phyloP scores from a whole-genome alignment of 2,329 filamentous ascomycete genomes.

The Nemania sp. region DNA sequence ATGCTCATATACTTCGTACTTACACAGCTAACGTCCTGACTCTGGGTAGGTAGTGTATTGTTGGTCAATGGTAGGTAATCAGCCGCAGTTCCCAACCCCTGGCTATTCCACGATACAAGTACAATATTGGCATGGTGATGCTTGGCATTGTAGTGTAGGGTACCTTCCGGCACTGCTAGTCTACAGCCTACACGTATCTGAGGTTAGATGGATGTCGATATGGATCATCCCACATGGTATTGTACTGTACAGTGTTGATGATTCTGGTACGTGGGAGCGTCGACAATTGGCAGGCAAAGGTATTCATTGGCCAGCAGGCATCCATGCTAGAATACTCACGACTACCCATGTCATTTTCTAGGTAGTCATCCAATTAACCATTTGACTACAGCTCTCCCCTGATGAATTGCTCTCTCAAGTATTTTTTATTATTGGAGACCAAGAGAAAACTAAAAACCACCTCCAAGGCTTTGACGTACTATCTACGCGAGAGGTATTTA shows the following conservation, averaged over 20 bases:
- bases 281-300: conserved; percentile 7
- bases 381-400: neutral
- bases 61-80: too few species aligned
- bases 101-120: neutral
- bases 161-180: neutral
- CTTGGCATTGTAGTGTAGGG: conserved; percentile 6
- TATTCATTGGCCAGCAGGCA: neutral
- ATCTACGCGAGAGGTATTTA: neutral
- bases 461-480: neutral
- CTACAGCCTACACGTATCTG: neutral
- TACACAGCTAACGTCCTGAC: too few species aligned
- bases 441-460: neutral
- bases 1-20: neutral
- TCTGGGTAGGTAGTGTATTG: too few species aligned
- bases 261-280: neutral
- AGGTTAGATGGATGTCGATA: conserved; percentile 16
- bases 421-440: neutral
- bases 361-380: neutral
- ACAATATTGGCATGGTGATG: neutral
- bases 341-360: neutral
- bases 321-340: neutral
- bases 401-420: neutral
- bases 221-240: too few species aligned
- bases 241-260: too few species aligned
- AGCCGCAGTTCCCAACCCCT: conserved; percentile 5